A percentile compares a stretch with the other conserved stretches of the same genome.
Conservation (phyloP, 345 rosid species). For the Rhizophora mangle region DNA sequence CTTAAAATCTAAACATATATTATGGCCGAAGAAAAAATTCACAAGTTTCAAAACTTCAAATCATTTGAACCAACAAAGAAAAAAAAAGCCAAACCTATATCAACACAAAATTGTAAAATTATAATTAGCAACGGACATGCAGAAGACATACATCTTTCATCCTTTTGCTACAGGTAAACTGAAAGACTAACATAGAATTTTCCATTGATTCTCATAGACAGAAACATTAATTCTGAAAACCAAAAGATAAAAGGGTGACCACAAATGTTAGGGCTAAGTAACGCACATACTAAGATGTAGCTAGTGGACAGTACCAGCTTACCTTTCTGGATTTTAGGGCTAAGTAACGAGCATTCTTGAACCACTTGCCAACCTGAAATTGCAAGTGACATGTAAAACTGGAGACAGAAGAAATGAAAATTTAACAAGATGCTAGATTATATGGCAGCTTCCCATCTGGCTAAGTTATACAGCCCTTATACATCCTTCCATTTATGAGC, state of each 20-base stretch:
- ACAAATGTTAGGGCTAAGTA: too few relatives aligned
- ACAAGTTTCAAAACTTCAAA: not conserved
- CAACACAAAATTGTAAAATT: not conserved
- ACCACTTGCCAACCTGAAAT: conserved; percentile 95
- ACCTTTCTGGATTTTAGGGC: conserved; percentile 89
- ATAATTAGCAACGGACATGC: not conserved
- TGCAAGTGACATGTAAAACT: conserved; percentile 19
- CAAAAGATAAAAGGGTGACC: not conserved
- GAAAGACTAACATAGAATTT: too few relatives aligned
- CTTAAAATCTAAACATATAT: not conserved
- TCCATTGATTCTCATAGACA: too few relatives aligned
- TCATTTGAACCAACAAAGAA: not conserved
- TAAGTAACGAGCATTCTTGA: conserved; percentile 84
- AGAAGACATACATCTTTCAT: not conserved
- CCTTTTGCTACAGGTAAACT: too few relatives aligned
- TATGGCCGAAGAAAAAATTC: not conserved
- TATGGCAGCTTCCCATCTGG: too few relatives aligned
- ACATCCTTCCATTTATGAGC: too few relatives aligned
- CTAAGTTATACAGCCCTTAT: too few relatives aligned
- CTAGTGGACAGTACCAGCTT: conserved; percentile 9
- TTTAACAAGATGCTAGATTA: not conserved
- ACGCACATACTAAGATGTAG: not conserved
- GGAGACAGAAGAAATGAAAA: conserved; percentile 8
- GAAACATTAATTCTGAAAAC: not conserved
- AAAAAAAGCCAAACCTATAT: not conserved